Conservation (phyloP, 2,329 filamentous ascomycete genomes). For the Lachnellula hyalina region DNA sequence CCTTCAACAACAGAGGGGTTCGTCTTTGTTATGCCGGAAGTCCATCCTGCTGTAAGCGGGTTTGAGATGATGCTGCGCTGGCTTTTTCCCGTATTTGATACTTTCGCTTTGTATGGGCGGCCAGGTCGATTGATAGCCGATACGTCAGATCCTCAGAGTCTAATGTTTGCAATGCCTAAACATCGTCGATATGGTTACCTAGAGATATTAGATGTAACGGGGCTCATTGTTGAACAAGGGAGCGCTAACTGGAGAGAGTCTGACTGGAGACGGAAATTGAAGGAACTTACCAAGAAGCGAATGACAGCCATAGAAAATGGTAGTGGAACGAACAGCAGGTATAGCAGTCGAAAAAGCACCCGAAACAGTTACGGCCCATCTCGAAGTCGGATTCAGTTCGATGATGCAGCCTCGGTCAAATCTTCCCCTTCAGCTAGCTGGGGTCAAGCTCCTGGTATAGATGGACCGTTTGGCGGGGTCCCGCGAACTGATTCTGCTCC, state of each 20-base stretch:
- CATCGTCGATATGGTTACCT: conserved; percentile 85
- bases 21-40: conserved; percentile 96
- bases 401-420: conserved; percentile 45
- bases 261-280: conserved; percentile 85
- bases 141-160: conserved; percentile 74
- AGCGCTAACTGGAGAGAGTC: conserved; percentile 75
- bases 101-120: conserved; percentile 85
- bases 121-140: conserved; percentile 84
- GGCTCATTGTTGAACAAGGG: conserved; percentile 71
- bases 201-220: conserved; percentile 78
- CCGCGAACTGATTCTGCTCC: conserved; percentile 48
- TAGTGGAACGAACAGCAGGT: conserved; percentile 36
- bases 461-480: conserved; percentile 8
- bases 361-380: conserved; percentile 48
- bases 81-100: conserved; percentile 90
- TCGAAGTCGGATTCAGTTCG: conserved; percentile 51
- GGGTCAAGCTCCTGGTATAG: conserved; percentile 18
- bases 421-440: conserved; percentile 44
- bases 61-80: conserved; percentile 95
- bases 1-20: conserved; percentile 83
- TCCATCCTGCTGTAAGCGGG: conserved; percentile 82
- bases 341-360: conserved; percentile 54
- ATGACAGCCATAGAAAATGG: conserved; percentile 59
- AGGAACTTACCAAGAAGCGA: conserved; percentile 76
- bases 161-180: conserved; percentile 98